Conservation (phyloP, 2,329 filamentous ascomycete species). For the Aphanocladium album region DNA sequence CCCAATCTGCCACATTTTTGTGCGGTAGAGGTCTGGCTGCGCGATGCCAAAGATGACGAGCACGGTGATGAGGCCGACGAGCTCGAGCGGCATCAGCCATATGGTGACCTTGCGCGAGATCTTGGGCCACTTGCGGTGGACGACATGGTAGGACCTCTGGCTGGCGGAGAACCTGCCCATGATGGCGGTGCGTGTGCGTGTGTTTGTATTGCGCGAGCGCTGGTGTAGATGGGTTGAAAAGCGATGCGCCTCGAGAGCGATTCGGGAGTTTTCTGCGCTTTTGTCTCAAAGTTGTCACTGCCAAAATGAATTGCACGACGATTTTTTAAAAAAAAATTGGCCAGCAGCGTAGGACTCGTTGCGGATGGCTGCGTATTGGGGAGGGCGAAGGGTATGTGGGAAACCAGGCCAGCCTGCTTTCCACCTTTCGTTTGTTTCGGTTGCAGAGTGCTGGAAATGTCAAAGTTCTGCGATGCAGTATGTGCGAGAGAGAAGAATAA, state of each 20-base stretch:
- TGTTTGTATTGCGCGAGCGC: too few species aligned
- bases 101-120: conserved; percentile 47
- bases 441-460: background rate
- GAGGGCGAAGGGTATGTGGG: too few species aligned
- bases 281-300: background rate
- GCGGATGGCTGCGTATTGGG: too few species aligned
- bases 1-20: conserved; percentile 68
- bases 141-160: conserved; percentile 41
- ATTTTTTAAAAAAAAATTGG: too few species aligned
- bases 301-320: background rate
- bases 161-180: background rate
- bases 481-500: background rate
- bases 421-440: background rate
- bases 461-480: background rate
- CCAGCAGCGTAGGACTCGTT: too few species aligned
- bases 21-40: conserved; percentile 67
- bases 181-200: background rate
- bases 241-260: background rate
- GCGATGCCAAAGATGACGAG: conserved; percentile 69
- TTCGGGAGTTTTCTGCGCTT: too few species aligned
- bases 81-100: conserved; percentile 61
- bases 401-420: conserved; percentile 2
- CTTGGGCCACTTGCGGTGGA: conserved; percentile 56
- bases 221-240: background rate
- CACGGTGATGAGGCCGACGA: conserved; percentile 58